phyloP scores from a whole-genome alignment of 352 stramenopile genomes.

The Phytophthora niederhauseri region DNA sequence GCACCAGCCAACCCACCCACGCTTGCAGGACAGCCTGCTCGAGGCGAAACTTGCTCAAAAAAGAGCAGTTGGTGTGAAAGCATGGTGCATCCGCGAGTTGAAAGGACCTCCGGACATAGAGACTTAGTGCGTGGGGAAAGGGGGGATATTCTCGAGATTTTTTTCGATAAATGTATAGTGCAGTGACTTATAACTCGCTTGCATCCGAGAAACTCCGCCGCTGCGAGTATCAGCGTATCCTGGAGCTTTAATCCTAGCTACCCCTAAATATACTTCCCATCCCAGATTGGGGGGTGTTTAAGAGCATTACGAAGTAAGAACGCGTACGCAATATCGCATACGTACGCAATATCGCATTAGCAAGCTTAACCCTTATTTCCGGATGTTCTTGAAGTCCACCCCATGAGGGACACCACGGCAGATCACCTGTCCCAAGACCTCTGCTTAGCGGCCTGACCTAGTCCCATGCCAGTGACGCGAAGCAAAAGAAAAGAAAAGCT shows the following conservation, averaged over 20 bases:
- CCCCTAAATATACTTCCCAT: neutral
- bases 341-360: neutral
- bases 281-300: constrained; percentile 5
- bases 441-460: neutral
- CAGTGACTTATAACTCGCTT: neutral
- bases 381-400: neutral
- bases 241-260: neutral
- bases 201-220: neutral
- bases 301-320: neutral
- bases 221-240: neutral
- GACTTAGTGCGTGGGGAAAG: too few species aligned
- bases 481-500: neutral
- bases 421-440: neutral
- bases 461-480: neutral
- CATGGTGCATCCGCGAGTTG: too few species aligned
- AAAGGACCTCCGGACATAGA: too few species aligned
- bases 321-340: too few species aligned
- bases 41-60: too few species aligned
- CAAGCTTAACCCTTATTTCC: neutral
- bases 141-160: neutral
- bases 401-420: neutral
- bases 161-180: neutral
- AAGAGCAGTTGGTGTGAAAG: too few species aligned
- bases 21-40: too few species aligned
- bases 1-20: too few species aligned